These are phyloP conservation scores for Sequoiadendron giganteum DNA, from an alignment of 75 land plant genomes.

Conservation along the genomic window DNA sequence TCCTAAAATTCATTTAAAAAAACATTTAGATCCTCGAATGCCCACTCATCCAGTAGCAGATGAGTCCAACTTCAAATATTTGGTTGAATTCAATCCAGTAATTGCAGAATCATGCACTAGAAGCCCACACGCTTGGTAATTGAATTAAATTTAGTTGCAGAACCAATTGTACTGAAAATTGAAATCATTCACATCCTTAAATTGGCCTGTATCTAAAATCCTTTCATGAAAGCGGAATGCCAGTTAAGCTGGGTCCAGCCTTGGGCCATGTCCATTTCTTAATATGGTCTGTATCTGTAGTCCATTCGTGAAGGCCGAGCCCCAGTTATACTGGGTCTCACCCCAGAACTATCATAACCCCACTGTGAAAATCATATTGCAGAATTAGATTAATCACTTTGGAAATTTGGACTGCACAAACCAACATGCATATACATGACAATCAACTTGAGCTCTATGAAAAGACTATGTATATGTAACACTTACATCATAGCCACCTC, in stretches of 20 bases:
- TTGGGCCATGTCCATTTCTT: neutral
- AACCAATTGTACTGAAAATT: neutral
- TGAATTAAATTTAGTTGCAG: neutral
- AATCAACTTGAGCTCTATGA: neutral
- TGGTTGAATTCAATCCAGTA: neutral
- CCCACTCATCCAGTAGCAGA: neutral
- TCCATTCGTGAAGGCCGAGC: conserved; percentile 51
- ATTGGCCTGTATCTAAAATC: conserved; percentile 59
- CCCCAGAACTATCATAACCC: conserved; percentile 35
- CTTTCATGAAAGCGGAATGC: neutral
- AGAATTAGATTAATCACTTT: neutral
- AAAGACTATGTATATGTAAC: neutral
- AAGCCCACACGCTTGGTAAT: conserved; percentile 15
- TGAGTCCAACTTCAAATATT: neutral
- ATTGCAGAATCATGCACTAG: neutral
- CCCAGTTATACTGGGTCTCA: neutral
- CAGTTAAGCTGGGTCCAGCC: neutral
- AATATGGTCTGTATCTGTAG: conserved; percentile 69
- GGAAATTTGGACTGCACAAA: neutral
- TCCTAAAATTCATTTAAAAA: neutral
- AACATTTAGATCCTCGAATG: neutral
- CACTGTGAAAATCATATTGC: conserved; percentile 30
- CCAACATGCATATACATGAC: neutral
- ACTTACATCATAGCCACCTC: conserved; percentile 67
- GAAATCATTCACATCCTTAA: neutral